phyloP scores from a whole-genome alignment of 139 green algal species.

The Chlamydomonas sp. region DNA sequence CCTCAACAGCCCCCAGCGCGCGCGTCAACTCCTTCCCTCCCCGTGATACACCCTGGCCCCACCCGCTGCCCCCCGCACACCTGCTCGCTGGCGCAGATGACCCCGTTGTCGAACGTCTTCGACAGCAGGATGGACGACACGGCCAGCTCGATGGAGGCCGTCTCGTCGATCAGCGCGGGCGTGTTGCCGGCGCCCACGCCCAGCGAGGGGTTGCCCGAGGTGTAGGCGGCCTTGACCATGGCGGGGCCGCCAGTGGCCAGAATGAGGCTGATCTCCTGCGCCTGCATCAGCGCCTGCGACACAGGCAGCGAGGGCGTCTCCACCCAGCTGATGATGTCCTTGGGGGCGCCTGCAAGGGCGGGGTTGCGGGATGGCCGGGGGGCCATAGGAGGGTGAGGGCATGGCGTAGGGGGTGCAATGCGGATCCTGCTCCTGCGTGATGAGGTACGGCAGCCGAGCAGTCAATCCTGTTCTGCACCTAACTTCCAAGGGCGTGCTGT shows the following conservation, averaged over 20 bases:
- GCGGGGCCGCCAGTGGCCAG: constrained; percentile 74
- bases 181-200: constrained; percentile 80
- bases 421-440: too few relatives aligned
- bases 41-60: too few relatives aligned
- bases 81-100: constrained; percentile 80
- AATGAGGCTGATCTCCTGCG: constrained; percentile 68
- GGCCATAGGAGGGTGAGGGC: too few relatives aligned
- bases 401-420: too few relatives aligned
- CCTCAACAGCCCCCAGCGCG: too few relatives aligned
- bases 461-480: too few relatives aligned
- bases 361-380: neutral
- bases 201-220: constrained; percentile 73
- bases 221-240: constrained; percentile 78
- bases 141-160: constrained; percentile 66
- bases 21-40: too few relatives aligned
- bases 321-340: constrained; percentile 72
- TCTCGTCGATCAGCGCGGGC: constrained; percentile 77
- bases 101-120: constrained; percentile 81
- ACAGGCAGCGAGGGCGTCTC: constrained; percentile 65
- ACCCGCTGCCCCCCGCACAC: neutral
- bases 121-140: constrained; percentile 62
- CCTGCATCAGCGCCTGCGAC: constrained; percentile 71
- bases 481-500: too few relatives aligned
- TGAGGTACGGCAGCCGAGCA: too few relatives aligned
- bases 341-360: constrained; percentile 41